phyloP scores from a whole-genome alignment of 306 rosid genomes.

The Castanopsis chinensis region DNA sequence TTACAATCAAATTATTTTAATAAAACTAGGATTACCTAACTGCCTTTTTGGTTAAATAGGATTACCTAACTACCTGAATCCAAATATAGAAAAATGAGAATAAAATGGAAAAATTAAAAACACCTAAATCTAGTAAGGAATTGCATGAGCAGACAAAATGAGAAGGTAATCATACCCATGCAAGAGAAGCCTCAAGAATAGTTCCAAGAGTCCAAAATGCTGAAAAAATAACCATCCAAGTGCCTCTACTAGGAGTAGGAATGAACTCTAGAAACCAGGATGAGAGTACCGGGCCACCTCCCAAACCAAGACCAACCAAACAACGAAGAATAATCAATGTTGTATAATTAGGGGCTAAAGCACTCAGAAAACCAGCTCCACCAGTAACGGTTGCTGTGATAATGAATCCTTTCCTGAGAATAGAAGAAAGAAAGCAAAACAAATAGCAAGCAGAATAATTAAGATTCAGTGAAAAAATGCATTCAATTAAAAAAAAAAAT shows the following conservation, averaged over 20 bases:
- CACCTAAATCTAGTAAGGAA: conserved; percentile 11
- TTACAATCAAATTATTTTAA: not conserved
- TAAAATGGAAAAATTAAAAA: not conserved
- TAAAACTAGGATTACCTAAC: not conserved
- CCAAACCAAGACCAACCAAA: conserved; percentile 93
- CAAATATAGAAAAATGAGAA: not conserved
- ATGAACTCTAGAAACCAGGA: conserved; percentile 96
- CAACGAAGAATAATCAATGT: conserved; percentile 60
- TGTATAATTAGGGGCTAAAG: conserved; percentile 72
- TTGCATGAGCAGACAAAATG: conserved; percentile 2
- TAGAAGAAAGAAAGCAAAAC: conserved; percentile 14
- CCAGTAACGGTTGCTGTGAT: conserved; percentile 78
- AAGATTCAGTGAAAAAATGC: not conserved
- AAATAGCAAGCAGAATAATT: conserved; percentile 16
- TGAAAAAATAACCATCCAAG: conserved; percentile 96
- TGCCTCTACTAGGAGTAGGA: conserved; percentile 90
- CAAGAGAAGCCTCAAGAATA: conserved; percentile 87
- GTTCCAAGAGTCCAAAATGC: conserved; percentile 96
- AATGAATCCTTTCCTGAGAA: conserved; percentile 85
- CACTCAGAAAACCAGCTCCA: conserved; percentile 77
- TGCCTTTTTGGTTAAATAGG: not conserved
- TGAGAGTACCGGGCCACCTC: conserved; percentile 90
- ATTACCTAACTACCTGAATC: not conserved
- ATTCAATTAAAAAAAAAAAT: not conserved
- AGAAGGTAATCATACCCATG: conserved; percentile 65